A percentile compares a stretch with the other conserved stretches of the same genome.
Evolutionary conservation across 2,329 filamentous ascomycete species (phyloP).

Genomic region (Aspergillus chevalieri): DNA sequence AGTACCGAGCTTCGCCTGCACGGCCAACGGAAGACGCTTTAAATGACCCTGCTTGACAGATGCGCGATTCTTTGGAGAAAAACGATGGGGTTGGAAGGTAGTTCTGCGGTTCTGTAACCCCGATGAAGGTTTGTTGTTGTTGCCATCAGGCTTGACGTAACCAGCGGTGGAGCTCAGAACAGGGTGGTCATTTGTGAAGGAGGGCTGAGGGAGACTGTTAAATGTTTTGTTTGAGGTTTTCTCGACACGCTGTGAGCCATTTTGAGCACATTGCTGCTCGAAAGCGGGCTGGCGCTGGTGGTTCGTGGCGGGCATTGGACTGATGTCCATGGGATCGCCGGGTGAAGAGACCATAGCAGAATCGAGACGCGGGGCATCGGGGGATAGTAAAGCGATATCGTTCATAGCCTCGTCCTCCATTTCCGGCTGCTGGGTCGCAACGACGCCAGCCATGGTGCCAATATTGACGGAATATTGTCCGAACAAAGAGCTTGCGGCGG

Average conservation of each 20-base stretch:
- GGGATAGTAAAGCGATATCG: slow-evolving; percentile 7
- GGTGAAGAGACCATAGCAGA: background rate
- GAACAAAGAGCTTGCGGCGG: background rate
- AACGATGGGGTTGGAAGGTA: background rate
- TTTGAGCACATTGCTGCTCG: background rate
- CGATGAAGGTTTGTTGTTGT: background rate
- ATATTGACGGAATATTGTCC: background rate
- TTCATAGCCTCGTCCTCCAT: slow-evolving; percentile 9
- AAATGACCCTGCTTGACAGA: background rate
- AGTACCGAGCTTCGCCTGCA: background rate
- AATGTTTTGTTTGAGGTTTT: background rate
- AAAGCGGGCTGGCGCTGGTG: background rate
- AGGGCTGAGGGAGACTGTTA: background rate
- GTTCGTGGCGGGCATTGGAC: slow-evolving; percentile 1
- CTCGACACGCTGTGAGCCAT: background rate
- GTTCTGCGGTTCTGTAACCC: background rate
- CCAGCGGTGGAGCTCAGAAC: background rate
- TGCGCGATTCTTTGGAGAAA: background rate
- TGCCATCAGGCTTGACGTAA: background rate
- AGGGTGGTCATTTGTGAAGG: background rate
- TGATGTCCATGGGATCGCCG: slow-evolving; percentile 15
- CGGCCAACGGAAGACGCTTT: background rate
- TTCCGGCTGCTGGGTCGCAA: slow-evolving; percentile 4
- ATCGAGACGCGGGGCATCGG: slow-evolving; percentile 1
- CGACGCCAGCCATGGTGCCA: slow-evolving; percentile 9